Conservation (phyloP, 352 stramenopile species). For the Phytophthora syringae region DNA sequence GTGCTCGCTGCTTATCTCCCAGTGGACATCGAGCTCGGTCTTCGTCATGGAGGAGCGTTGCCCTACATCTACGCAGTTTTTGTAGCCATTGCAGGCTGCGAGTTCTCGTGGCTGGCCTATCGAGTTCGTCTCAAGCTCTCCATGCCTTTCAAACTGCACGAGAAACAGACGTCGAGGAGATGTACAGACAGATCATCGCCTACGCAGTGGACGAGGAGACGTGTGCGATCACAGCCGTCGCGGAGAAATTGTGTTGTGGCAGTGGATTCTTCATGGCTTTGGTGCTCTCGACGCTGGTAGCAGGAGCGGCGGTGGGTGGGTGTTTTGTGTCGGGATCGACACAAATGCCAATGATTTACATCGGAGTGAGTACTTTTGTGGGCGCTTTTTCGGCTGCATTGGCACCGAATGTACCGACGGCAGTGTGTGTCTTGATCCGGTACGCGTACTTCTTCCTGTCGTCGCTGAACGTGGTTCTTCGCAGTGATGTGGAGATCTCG, state of each 20-base stretch:
- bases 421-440: constrained; percentile 46
- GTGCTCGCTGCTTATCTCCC: constrained; percentile 45
- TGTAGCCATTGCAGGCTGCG: constrained; percentile 53
- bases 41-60: constrained; percentile 36
- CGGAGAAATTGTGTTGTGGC: constrained; percentile 48
- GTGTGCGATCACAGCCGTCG: constrained; percentile 54
- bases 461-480: constrained; percentile 56
- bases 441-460: constrained; percentile 64
- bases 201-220: constrained; percentile 69
- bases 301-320: constrained; percentile 19
- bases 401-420: constrained; percentile 54
- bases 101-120: constrained; percentile 72
- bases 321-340: constrained; percentile 35
- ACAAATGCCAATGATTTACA: constrained; percentile 50
- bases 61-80: constrained; percentile 58
- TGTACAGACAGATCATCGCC: constrained; percentile 75
- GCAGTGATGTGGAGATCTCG: constrained; percentile 8
- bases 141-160: constrained; percentile 70
- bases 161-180: constrained; percentile 71
- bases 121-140: constrained; percentile 58
- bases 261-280: constrained; percentile 36
- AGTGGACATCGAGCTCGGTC: constrained; percentile 28
- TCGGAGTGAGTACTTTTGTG: constrained; percentile 46
- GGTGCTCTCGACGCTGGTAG: constrained; percentile 3
- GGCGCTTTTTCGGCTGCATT: constrained; percentile 43